phyloP scores from a whole-genome alignment of 306 rosid species.

The Rubus parviflorus region DNA sequence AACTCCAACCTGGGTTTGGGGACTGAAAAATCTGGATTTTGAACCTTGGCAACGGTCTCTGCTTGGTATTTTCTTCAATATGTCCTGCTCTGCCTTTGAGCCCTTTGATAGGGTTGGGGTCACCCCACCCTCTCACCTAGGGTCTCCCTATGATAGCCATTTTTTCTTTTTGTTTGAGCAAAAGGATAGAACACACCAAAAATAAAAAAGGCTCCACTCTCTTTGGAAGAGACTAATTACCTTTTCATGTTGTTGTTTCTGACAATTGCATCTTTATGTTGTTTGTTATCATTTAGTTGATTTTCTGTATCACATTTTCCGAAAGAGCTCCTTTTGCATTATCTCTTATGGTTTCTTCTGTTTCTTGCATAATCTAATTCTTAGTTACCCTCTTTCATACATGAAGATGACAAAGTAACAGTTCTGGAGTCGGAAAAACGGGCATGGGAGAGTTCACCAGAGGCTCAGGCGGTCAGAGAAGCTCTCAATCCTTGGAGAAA shows the following conservation, averaged over 20 bases:
- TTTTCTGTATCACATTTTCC: neutral
- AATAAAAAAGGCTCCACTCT: neutral
- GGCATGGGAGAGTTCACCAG: slow-evolving; percentile 77
- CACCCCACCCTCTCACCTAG: neutral
- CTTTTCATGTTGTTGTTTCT: neutral
- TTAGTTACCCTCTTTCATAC: slow-evolving; percentile 2
- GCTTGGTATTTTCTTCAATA: neutral
- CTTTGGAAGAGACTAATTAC: neutral
- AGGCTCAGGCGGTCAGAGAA: slow-evolving; percentile 69
- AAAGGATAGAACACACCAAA: neutral
- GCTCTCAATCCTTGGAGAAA: slow-evolving; percentile 63
- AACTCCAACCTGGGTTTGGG: neutral
- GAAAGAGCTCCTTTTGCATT: neutral
- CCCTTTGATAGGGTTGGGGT: too few species aligned
- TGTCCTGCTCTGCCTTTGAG: neutral
- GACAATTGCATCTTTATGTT: too few species aligned
- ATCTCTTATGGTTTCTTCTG: neutral
- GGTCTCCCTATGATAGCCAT: neutral
- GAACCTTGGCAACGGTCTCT: neutral
- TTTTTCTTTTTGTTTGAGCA: neutral
- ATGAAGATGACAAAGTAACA: slow-evolving; percentile 86
- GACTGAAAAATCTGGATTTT: neutral
- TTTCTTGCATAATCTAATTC: slow-evolving; percentile 5
- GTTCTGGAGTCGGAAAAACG: slow-evolving; percentile 81
- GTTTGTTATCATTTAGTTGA: neutral